Conservation (phyloP, 495 filamentous ascomycete genomes). For the Durotheca rogersii region DNA sequence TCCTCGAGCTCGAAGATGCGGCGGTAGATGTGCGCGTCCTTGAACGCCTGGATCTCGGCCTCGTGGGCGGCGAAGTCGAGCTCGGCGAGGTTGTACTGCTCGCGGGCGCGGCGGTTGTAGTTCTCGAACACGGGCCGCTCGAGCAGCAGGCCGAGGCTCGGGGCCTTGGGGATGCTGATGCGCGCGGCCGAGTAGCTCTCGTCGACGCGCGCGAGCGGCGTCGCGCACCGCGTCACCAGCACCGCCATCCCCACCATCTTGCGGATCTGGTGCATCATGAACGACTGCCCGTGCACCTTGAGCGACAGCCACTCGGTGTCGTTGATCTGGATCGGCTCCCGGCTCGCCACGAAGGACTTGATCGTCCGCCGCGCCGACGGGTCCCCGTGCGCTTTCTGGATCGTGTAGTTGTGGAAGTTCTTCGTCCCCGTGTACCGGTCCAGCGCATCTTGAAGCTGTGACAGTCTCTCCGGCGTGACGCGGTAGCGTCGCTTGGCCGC, state of each 20-base stretch:
- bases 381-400: constrained; percentile 77
- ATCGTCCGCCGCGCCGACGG: constrained; percentile 83
- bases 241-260: constrained; percentile 97
- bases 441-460: constrained; percentile 69
- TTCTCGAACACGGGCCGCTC: constrained; percentile 86
- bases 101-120: constrained; percentile 68
- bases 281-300: constrained; percentile 94
- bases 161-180: constrained; percentile 92
- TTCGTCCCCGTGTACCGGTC: constrained; percentile 72
- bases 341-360: constrained; percentile 76
- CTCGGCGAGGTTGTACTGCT: constrained; percentile 54
- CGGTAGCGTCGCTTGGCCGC: constrained; percentile 79
- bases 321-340: constrained; percentile 75
- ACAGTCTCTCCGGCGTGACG: constrained; percentile 67
- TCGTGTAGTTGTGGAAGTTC: constrained; percentile 96
- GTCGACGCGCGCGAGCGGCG: constrained; percentile 61
- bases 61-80: constrained; percentile 79
- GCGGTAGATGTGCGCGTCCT: constrained; percentile 89
- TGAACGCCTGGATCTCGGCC: constrained; percentile 80
- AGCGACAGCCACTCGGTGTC: constrained; percentile 93
- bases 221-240: constrained; percentile 78
- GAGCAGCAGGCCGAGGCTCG: constrained; percentile 80
- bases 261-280: constrained; percentile 99
- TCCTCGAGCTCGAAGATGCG: constrained; percentile 89
- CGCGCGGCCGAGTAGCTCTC: constrained; percentile 65